Conservation (phyloP, 345 rosid species). For the Sonneratia caseolaris region DNA sequence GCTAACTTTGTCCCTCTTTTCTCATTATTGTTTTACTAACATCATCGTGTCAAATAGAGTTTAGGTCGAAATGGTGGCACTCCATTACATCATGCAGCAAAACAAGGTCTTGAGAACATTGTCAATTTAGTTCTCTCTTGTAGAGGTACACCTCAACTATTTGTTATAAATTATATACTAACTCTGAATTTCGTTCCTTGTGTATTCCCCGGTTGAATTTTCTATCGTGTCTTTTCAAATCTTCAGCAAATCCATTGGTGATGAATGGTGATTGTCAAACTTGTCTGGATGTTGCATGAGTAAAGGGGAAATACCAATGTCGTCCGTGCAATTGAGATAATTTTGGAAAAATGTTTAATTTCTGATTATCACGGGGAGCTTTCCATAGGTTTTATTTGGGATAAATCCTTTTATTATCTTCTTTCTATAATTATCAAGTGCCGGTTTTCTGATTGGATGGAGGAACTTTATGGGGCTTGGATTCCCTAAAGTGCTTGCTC, state of each 20-base stretch:
- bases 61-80: conserved; percentile 81
- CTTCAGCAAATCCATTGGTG: conserved; percentile 69
- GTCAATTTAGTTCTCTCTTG: conserved; percentile 68
- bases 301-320: conserved; percentile 54
- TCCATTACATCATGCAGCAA: conserved; percentile 95
- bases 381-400: background rate
- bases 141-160: conserved; percentile 44
- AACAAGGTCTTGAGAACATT: conserved; percentile 68
- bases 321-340: conserved; percentile 84
- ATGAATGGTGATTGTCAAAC: conserved; percentile 87
- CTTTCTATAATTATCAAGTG: conserved; percentile 30
- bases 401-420: background rate
- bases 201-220: background rate
- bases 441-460: conserved; percentile 89
- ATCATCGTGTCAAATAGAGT: background rate
- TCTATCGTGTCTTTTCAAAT: background rate
- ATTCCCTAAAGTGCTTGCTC: conserved; percentile 71
- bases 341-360: background rate
- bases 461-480: conserved; percentile 77
- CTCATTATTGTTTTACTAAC: background rate
- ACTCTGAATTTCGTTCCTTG: background rate
- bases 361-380: no score
- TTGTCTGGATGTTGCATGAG: conserved; percentile 81
- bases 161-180: background rate
- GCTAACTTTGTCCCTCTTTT: background rate